Evolutionary conservation across 148 eudicot species (phyloP), one percentile per base, ranked within the genome.

Genomic region (Oxyria digyna): DNA sequence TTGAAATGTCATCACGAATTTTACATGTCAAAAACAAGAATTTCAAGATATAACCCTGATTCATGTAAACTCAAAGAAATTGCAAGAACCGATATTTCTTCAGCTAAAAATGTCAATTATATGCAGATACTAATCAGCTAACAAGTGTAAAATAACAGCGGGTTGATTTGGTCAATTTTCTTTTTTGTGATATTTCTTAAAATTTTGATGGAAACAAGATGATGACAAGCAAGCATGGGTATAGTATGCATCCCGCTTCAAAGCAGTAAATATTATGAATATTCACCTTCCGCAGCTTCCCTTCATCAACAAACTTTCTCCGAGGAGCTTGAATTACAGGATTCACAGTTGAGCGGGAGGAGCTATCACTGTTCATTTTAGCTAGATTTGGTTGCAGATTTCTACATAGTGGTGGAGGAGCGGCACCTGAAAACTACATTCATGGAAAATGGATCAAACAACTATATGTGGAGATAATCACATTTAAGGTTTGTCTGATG

Each of bases 241-340:
- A 31, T 24, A 59, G 18, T 13, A 62, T 42, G 38, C 31, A 46
- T 35, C n/a, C 8, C 3, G 18, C 26, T 29, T 15, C 8, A 10
- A 70, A 74, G 10, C 13, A 59, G 52, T 32, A 62, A 18, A 43
- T 15, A 27, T 27, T 15, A 65, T 29, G 66, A 38, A 55, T 27
- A 21, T 41, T 41, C 27, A 71, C 99, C 99, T 95, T 95, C 78
- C 99, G 85, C 75, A 95, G 73, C 80, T 95, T 95, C 31, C 97
- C 99, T 80, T 95, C 99, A 75, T 95, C 99, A 66, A 90, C 86
- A 80, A 91, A 74, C 77, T 95, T 95, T 68, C 96, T 91, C 79
- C 97, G 83, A 73, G 97, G 99, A 33, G 96, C 93, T 75, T 85
- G 91, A 75, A 88, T 80, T 68, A 87, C 77, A 24, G 96, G 71